phyloP scores from a whole-genome alignment of 139 green algal genomes.

The Parachlorella kessleri region DNA sequence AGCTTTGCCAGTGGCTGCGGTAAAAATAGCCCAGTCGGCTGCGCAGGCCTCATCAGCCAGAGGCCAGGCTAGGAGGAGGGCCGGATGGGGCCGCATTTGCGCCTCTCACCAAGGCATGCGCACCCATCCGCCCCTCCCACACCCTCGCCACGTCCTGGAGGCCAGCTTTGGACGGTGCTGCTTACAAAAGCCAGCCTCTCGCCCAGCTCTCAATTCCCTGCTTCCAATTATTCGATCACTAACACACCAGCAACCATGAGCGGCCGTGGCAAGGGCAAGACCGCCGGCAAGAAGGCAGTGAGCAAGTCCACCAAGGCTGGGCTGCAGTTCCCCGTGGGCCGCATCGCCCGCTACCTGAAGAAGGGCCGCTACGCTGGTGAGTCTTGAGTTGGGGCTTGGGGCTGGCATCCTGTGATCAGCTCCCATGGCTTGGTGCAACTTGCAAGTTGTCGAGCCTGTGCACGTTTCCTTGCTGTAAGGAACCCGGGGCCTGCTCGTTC shows the following conservation, averaged over 20 bases:
- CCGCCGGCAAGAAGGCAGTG: conserved; percentile 79
- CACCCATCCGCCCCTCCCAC: background rate
- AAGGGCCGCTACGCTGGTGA: conserved; percentile 88
- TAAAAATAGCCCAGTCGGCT: background rate
- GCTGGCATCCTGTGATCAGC: too few relatives aligned
- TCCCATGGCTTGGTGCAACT: too few relatives aligned
- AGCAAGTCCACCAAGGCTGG: conserved; percentile 85
- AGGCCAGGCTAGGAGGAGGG: background rate
- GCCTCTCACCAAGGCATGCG: background rate
- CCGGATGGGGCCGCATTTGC: background rate
- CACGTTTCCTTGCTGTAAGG: too few relatives aligned
- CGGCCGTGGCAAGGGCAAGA: conserved; percentile 74
- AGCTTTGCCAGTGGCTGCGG: background rate
- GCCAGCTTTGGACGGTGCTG: background rate
- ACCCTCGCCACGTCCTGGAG: background rate
- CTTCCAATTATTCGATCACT: background rate
- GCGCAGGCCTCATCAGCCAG: background rate
- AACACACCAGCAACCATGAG: conserved; percentile 62
- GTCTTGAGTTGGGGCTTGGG: too few relatives aligned
- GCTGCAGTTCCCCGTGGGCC: conserved; percentile 89
- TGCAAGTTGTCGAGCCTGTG: too few relatives aligned
- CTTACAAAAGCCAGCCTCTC: background rate
- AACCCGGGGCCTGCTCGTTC: too few relatives aligned
- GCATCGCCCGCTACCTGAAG: conserved; percentile 87
- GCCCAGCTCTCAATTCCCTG: background rate